phyloP scores from a whole-genome alignment of 805 yeast genomes.

The Saccharomyces mikatae region DNA sequence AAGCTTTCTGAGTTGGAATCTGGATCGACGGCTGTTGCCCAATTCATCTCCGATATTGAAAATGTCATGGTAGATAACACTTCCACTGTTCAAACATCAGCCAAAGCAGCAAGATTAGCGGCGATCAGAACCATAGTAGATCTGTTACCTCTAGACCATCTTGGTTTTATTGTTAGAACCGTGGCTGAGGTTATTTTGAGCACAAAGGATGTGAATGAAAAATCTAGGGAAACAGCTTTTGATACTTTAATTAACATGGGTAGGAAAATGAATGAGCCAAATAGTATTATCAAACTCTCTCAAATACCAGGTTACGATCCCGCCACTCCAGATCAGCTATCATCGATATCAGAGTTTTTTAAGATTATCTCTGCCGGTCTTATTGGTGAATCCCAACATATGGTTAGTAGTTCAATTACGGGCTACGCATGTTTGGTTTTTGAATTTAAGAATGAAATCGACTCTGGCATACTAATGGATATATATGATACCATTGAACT shows the following conservation, averaged over 20 bases:
- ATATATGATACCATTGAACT: conserved; percentile 79
- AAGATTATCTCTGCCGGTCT: conserved; percentile 94
- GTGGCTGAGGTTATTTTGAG: conserved; percentile 83
- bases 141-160: conserved; percentile 52
- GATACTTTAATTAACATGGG: conserved; percentile 74
- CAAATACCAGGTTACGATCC: conserved; percentile 60
- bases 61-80: conserved; percentile 50
- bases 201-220: conserved; percentile 89
- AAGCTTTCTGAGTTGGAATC: conserved; percentile 60
- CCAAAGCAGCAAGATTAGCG: conserved; percentile 70
- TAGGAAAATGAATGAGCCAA: conserved; percentile 55
- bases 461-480: conserved; percentile 56
- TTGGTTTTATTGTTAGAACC: conserved; percentile 71
- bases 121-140: conserved; percentile 57
- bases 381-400: conserved; percentile 87
- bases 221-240: conserved; percentile 77
- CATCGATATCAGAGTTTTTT: conserved; percentile 72
- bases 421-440: conserved; percentile 80
- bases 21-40: conserved; percentile 48
- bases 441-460: conserved; percentile 68
- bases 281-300: conserved; percentile 59
- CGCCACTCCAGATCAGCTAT: conserved; percentile 51
- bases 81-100: conserved; percentile 54
- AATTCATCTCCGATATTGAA: conserved; percentile 52
- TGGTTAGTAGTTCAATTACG: conserved; percentile 94